These are phyloP conservation scores for Fomitiporia mediterranea DNA, from an alignment of 1,284 basidiomycete species.

Conservation along the genomic window DNA sequence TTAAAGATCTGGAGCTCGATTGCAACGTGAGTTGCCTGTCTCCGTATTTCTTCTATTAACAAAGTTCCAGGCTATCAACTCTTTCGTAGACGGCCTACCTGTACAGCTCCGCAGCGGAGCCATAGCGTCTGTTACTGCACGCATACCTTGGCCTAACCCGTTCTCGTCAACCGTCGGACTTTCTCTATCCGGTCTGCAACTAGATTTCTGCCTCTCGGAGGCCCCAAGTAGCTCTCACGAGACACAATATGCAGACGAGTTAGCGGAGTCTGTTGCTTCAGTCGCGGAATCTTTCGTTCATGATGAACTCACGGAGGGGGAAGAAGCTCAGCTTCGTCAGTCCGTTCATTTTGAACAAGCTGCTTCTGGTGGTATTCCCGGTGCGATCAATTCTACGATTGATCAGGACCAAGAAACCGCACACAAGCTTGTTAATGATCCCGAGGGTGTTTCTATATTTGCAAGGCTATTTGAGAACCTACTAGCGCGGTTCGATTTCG, in stretches of 20 bases:
- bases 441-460: constrained; percentile 70
- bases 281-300: constrained; percentile 84
- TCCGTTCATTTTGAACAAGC: constrained; percentile 50
- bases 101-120: constrained; percentile 67
- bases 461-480: constrained; percentile 81
- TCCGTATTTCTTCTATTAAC: constrained; percentile 2
- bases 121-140: constrained; percentile 68
- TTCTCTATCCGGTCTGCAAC: constrained; percentile 57
- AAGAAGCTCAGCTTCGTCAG: constrained; percentile 68
- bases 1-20: constrained; percentile 80
- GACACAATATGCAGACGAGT: constrained; percentile 34
- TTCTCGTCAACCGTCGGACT: constrained; percentile 66
- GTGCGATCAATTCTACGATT: constrained; percentile 58
- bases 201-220: constrained; percentile 52
- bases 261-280: constrained; percentile 74
- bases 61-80: constrained; percentile 69
- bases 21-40: constrained; percentile 50
- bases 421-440: neutral
- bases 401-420: constrained; percentile 53
- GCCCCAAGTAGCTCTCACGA: constrained; percentile 22
- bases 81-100: constrained; percentile 64
- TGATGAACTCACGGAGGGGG: constrained; percentile 67
- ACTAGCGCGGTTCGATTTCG: constrained; percentile 77
- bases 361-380: constrained; percentile 44
- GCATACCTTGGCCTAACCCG: constrained; percentile 74